Percentiles rank a stretch among this genome's conserved stretches.
phyloP scores from a whole-genome alignment of 306 rosid genomes.

The Glycine tomentella region DNA sequence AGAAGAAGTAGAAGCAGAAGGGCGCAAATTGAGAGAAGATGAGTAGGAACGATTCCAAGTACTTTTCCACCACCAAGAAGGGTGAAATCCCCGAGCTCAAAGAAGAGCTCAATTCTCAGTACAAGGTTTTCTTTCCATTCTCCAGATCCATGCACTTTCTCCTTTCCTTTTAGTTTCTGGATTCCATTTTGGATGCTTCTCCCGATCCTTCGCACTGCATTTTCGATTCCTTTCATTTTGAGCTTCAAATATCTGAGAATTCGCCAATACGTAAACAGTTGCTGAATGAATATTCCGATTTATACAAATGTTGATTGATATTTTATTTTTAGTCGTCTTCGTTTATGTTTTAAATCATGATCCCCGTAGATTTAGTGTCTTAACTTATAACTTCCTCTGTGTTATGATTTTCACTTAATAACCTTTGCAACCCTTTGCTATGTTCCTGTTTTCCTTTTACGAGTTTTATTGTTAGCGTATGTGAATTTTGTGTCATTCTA shows the following conservation, averaged over 20 bases:
- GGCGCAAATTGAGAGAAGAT: constrained; percentile 47
- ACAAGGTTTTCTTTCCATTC: constrained; percentile 73
- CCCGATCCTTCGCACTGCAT: constrained; percentile 19
- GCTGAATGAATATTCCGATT: not conserved
- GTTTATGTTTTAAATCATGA: not conserved
- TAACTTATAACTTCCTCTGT: not conserved
- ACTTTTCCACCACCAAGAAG: constrained; percentile 98
- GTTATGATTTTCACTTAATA: constrained; percentile 1
- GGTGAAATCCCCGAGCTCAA: constrained; percentile 99
- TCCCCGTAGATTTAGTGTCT: not conserved
- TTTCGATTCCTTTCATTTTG: constrained; percentile 1
- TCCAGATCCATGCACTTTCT: constrained; percentile 39
- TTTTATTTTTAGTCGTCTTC: not conserved
- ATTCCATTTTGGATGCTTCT: constrained; percentile 28
- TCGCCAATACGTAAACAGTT: not conserved
- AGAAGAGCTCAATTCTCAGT: constrained; percentile 99
- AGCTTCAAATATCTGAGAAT: not conserved
- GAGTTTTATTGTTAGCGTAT: not conserved
- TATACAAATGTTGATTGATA: constrained; percentile 16
- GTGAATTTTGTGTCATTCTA: constrained; percentile 6
- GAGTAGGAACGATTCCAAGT: constrained; percentile 99
- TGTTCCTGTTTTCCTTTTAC: constrained; percentile 5
- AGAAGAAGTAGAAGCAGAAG: not conserved
- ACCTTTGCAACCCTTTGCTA: not conserved
- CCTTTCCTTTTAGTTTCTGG: constrained; percentile 13